Evolutionary conservation across 805 yeast genomes (phyloP).

Genomic region (Candida railenensis): DNA sequence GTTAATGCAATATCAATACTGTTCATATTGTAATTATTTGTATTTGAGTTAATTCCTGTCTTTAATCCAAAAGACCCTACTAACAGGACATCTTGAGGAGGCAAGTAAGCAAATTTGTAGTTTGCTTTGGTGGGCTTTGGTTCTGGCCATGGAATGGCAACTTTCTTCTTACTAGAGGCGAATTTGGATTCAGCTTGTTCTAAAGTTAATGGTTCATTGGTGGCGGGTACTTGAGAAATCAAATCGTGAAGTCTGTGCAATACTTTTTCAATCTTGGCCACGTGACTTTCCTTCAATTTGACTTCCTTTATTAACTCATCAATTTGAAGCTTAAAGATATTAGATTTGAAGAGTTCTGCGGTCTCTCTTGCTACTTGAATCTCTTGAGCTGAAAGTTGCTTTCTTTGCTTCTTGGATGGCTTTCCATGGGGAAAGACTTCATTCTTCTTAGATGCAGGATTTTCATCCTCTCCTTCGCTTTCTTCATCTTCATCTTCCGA

Average conservation of each 20-base stretch:
- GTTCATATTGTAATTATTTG: slow-evolving; percentile 18
- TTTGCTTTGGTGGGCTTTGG: slow-evolving; percentile 78
- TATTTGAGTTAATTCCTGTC: slow-evolving; percentile 53
- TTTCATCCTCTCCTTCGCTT: slow-evolving; percentile 14
- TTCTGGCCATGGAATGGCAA: slow-evolving; percentile 82
- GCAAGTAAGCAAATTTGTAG: slow-evolving; percentile 64
- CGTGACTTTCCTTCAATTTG: slow-evolving; percentile 66
- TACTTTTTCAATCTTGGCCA: slow-evolving; percentile 66
- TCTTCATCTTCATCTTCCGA: slow-evolving; percentile 12
- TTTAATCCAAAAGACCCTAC: slow-evolving; percentile 90
- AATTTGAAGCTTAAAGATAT: slow-evolving; percentile 91
- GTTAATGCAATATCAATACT: slow-evolving; percentile 77
- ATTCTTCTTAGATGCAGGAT: not conserved
- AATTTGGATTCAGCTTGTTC: slow-evolving; percentile 59
- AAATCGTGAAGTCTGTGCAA: slow-evolving; percentile 71
- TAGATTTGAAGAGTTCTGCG: slow-evolving; percentile 90
- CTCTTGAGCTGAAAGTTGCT: slow-evolving; percentile 67
- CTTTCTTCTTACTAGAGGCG: slow-evolving; percentile 39
- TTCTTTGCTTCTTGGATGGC: slow-evolving; percentile 34
- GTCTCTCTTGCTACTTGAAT: slow-evolving; percentile 91
- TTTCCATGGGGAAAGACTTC: slow-evolving; percentile 12
- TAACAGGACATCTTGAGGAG: slow-evolving; percentile 74
- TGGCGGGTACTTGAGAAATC: slow-evolving; percentile 61
- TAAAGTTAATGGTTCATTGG: slow-evolving; percentile 47
- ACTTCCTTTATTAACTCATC: slow-evolving; percentile 87